Percentiles rank a stretch among this genome's conserved stretches.
These are phyloP conservation scores for Gossypium australe DNA, from an alignment of 345 rosid species.

Conservation along the genomic window DNA sequence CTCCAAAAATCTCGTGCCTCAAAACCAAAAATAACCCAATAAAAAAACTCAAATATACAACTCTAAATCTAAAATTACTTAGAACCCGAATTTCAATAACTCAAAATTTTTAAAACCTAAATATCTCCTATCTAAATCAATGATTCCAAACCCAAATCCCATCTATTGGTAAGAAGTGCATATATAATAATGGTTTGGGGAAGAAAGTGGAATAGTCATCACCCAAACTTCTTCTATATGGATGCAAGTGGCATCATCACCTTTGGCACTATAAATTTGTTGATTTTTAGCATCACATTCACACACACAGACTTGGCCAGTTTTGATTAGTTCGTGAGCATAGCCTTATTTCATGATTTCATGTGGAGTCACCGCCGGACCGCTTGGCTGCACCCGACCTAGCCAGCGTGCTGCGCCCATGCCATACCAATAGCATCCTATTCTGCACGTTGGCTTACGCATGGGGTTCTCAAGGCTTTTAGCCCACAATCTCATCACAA, in stretches of 20 bases:
- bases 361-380: constrained; percentile 1
- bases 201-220: background rate
- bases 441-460: background rate
- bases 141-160: background rate
- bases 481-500: background rate
- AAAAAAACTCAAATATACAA: too few species aligned
- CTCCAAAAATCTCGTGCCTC: too few species aligned
- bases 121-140: too few species aligned
- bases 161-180: background rate
- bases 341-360: background rate
- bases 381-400: background rate
- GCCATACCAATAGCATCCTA: background rate
- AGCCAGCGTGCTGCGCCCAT: background rate
- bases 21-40: too few species aligned
- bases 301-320: background rate
- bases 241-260: background rate
- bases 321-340: background rate
- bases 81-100: too few species aligned
- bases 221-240: background rate
- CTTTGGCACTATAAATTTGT: background rate
- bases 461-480: background rate
- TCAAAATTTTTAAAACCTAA: too few species aligned
- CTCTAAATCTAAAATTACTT: too few species aligned
- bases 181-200: background rate
- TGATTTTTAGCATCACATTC: background rate